phyloP scores from a whole-genome alignment of 2,329 filamentous ascomycete species.

The Aspergillus unguis region DNA sequence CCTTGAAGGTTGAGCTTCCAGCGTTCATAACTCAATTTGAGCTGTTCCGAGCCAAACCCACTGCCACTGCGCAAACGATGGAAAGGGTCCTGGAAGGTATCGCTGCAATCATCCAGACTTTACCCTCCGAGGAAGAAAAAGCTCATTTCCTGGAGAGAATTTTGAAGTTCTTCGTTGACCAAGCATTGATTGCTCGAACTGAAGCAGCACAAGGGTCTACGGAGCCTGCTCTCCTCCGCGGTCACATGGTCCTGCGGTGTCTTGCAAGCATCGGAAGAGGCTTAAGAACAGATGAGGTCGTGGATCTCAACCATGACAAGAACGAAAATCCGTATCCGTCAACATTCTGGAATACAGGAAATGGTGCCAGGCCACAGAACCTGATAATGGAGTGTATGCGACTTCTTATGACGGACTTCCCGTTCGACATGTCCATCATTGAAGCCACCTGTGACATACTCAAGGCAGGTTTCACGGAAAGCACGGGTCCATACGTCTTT shows the following conservation, averaged over 20 bases:
- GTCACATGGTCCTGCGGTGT: conserved; percentile 37
- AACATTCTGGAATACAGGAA: conserved; percentile 39
- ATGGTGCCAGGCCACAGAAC: conserved; percentile 30
- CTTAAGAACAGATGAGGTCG: conserved; percentile 33
- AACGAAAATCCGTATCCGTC: conserved; percentile 28
- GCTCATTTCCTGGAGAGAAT: conserved; percentile 38
- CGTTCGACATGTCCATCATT: conserved; percentile 40
- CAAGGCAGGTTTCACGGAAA: conserved; percentile 46
- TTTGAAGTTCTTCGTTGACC: conserved; percentile 35
- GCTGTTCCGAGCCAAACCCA: conserved; percentile 36
- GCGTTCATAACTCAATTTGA: conserved; percentile 43
- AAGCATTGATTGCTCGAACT: conserved; percentile 32
- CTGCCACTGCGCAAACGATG: conserved; percentile 37
- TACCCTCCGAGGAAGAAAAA: conserved; percentile 40
- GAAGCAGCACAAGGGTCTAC: conserved; percentile 29
- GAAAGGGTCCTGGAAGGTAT: conserved; percentile 45
- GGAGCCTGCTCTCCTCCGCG: conserved; percentile 35
- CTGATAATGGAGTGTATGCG: conserved; percentile 41
- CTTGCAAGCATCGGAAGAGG: conserved; percentile 43
- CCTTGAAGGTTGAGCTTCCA: conserved; percentile 41
- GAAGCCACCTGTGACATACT: conserved; percentile 47
- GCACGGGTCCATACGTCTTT: conserved; percentile 43
- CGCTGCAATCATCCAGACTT: conserved; percentile 42
- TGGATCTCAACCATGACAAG: conserved; percentile 30
- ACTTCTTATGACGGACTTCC: conserved; percentile 39